Evolutionary conservation across 2,329 filamentous ascomycete genomes (phyloP), one percentile per base, ranked within the genome.

Genomic region (Plenodomus biglobosus): DNA sequence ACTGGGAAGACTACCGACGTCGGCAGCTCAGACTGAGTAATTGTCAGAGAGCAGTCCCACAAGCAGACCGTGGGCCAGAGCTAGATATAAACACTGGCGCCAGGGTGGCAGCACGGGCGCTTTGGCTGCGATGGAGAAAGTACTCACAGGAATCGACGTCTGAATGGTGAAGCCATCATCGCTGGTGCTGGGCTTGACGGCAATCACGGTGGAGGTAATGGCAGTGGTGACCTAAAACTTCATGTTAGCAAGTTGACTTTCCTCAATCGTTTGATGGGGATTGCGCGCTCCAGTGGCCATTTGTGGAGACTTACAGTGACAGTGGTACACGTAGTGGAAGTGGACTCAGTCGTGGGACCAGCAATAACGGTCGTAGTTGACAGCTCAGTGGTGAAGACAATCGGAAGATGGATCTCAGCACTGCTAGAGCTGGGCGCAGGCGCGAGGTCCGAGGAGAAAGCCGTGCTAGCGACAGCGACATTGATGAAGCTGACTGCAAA

Each of bases 401-500:
- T 32, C 15, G 27, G 27, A 11, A 32, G 6, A 3, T 32, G 22
- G 22, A 10, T 5, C 22, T 24, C 22, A 24, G 10, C 27, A 32
- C 7, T 11, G 13, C 27, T 32, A 3, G 27, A 32, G 2, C 32
- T 35, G n/a, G 38, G 20, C 7, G 24, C 27, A 7, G 38, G 24
- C 17, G 22, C 36, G 8, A 40, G 13, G 16, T 30, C 18, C 13
- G 40, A 42, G n/a, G 49, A 49, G 38, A 44, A 39, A 4, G 27
- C 38, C 13, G 46, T 55, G 20, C 44, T 42, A 20, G 40, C 37
- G 13, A 48, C 22, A 20, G 43, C 43, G 27, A 47, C 35, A 3
- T 47, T 55, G 49, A 52, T 20, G 36, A 45, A 32, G 42, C 20
- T 19, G 30, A 55, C 38, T 0, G 43, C 49, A 11, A 32, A 30